Evolutionary conservation across 2,329 filamentous ascomycete genomes (phyloP).

Genomic region (Aureobasidium sp.): DNA sequence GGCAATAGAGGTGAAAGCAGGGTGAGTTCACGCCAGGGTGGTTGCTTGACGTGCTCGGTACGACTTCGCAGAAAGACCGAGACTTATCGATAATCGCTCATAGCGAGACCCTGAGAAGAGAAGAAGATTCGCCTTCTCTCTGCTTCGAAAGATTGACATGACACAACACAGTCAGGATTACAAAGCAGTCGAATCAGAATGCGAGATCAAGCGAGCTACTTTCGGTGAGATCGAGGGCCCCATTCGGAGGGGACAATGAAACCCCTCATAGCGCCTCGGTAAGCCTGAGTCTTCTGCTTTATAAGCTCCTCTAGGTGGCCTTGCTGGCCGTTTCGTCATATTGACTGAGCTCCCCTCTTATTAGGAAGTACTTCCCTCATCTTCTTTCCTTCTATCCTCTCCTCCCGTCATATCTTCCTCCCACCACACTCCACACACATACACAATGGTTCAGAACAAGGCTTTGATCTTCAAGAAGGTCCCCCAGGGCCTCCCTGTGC

Average conservation of each 20-base stretch:
- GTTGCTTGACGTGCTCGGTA: not conserved
- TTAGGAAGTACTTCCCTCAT: not conserved
- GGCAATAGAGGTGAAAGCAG: too few species aligned
- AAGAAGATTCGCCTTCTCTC: not conserved
- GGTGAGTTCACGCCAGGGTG: too few species aligned
- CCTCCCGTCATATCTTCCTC: not conserved
- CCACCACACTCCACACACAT: not conserved
- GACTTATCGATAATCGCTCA: conserved; percentile 2
- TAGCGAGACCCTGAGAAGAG: not conserved
- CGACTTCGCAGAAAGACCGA: not conserved
- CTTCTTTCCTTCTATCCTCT: not conserved
- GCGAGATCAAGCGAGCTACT: not conserved
- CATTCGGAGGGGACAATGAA: not conserved
- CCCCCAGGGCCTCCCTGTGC: conserved; percentile 57
- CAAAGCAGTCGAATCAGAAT: not conserved
- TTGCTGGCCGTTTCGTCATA: conserved; percentile 10
- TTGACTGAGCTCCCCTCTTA: not conserved
- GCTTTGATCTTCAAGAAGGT: conserved; percentile 63
- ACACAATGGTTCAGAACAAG: conserved; percentile 57
- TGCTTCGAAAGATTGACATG: conserved; percentile 1
- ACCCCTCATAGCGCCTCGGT: not conserved
- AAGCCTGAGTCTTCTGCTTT: not conserved
- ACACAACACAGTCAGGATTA: not conserved
- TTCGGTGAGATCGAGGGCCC: not conserved
- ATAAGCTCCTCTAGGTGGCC: not conserved